Conservation (phyloP, 2,329 filamentous ascomycete genomes). For the Polychaeton citri region DNA sequence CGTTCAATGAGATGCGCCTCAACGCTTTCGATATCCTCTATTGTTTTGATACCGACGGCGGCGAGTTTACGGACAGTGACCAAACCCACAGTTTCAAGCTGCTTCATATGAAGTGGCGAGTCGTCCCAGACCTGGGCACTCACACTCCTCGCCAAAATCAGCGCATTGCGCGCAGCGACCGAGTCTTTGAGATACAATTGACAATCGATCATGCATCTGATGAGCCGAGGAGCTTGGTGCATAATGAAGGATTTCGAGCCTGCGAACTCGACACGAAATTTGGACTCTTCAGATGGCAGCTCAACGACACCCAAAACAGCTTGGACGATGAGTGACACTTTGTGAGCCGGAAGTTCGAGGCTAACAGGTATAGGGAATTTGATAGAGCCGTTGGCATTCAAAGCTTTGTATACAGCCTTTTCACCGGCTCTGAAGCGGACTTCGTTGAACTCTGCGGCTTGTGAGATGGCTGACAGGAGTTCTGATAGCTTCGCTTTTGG, state of each 20-base stretch:
- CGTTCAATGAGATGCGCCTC: constrained; percentile 65
- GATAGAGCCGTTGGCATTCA: constrained; percentile 57
- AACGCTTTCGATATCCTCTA: constrained; percentile 54
- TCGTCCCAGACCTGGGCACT: constrained; percentile 71
- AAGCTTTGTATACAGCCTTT: constrained; percentile 53
- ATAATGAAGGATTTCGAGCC: constrained; percentile 53
- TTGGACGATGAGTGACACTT: constrained; percentile 67
- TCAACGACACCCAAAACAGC: constrained; percentile 56
- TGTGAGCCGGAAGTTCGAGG: constrained; percentile 54
- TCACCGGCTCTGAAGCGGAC: constrained; percentile 59
- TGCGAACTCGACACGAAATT: constrained; percentile 42
- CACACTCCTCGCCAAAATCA: constrained; percentile 68
- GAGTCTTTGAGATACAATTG: constrained; percentile 52
- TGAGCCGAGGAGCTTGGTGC: constrained; percentile 53
- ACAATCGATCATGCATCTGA: constrained; percentile 66
- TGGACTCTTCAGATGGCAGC: constrained; percentile 43
- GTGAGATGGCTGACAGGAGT: constrained; percentile 52
- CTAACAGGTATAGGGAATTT: constrained; percentile 58
- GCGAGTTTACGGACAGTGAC: constrained; percentile 63
- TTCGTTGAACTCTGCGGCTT: constrained; percentile 60
- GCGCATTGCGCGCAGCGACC: constrained; percentile 49
- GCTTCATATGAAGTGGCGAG: constrained; percentile 65
- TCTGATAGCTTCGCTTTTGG: constrained; percentile 48
- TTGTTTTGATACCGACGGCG: constrained; percentile 53
- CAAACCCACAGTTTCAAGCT: constrained; percentile 65